Conservation (phyloP, 2,329 filamentous ascomycete genomes). For the Tolypocladium guangdongense region DNA sequence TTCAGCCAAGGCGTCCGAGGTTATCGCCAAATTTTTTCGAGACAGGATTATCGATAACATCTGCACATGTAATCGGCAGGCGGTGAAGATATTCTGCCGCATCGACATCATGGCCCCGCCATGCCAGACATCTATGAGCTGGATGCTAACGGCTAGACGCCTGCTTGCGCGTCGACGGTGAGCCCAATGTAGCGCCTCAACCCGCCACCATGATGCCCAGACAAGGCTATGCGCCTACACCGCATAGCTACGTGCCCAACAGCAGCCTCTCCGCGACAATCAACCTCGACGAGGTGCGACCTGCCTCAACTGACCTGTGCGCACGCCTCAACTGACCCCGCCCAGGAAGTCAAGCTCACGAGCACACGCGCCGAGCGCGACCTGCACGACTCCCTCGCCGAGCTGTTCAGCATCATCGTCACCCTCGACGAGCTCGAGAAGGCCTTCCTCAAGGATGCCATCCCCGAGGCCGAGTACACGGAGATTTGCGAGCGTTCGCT, state of each 20-base stretch:
- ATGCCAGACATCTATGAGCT: not conserved
- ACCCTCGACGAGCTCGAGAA: slow-evolving; percentile 93
- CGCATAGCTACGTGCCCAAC: slow-evolving; percentile 84
- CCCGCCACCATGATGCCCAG: slow-evolving; percentile 38
- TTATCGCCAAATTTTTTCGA: slow-evolving; percentile 20
- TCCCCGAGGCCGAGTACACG: slow-evolving; percentile 85
- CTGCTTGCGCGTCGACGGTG: not conserved
- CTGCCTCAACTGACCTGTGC: not conserved
- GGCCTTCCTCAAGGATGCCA: slow-evolving; percentile 90
- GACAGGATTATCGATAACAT: slow-evolving; percentile 24
- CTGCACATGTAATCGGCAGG: slow-evolving; percentile 9
- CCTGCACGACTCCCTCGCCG: slow-evolving; percentile 87
- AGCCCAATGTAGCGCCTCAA: slow-evolving; percentile 17
- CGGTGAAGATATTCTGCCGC: slow-evolving; percentile 25
- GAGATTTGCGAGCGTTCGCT: slow-evolving; percentile 89
- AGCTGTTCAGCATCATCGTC: slow-evolving; percentile 95
- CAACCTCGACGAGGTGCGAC: slow-evolving; percentile 81
- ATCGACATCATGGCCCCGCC: slow-evolving; percentile 3
- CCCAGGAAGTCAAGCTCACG: slow-evolving; percentile 86
- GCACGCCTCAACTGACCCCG: slow-evolving; percentile 8
- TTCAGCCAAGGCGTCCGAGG: not conserved
- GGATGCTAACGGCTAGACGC: not conserved
- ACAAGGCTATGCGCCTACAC: slow-evolving; percentile 78
- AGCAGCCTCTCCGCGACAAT: slow-evolving; percentile 76
- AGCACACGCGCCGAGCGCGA: slow-evolving; percentile 82